Evolutionary conservation across 257 asterid genomes (phyloP).

Genomic region (Avicennia marina): DNA sequence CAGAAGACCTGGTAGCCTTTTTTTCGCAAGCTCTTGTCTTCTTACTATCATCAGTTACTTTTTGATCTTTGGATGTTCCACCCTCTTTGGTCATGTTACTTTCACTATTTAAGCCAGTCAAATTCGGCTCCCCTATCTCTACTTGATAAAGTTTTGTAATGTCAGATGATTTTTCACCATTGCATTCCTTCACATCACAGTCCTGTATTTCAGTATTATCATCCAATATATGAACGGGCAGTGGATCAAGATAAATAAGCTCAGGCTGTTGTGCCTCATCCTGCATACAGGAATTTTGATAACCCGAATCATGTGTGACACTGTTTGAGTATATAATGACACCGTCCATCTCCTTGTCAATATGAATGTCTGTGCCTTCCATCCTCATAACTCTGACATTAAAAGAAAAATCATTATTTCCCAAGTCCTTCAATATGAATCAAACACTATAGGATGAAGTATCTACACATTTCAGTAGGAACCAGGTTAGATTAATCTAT

Average conservation of each 20-base stretch:
- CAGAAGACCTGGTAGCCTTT: slow-evolving; percentile 32
- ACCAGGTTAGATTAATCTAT: background rate
- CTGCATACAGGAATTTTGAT: slow-evolving; percentile 13
- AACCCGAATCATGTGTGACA: slow-evolving; percentile 28
- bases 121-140: slow-evolving; percentile 29
- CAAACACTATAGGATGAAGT: background rate
- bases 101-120: slow-evolving; percentile 15
- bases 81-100: slow-evolving; percentile 17
- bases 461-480: background rate
- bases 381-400: slow-evolving; percentile 55
- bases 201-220: slow-evolving; percentile 48
- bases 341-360: slow-evolving; percentile 70
- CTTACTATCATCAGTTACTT: slow-evolving; percentile 33
- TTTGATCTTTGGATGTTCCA: slow-evolving; percentile 29
- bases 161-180: slow-evolving; percentile 38
- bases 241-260: slow-evolving; percentile 33
- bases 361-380: slow-evolving; percentile 53
- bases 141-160: slow-evolving; percentile 21
- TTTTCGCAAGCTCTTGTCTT: slow-evolving; percentile 33
- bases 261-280: slow-evolving; percentile 30
- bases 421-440: background rate
- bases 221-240: slow-evolving; percentile 27
- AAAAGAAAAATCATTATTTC: background rate
- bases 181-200: slow-evolving; percentile 64
- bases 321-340: slow-evolving; percentile 35